Evolutionary conservation across 257 asterid genomes (phyloP).

Genomic region (Coffea canephora): DNA sequence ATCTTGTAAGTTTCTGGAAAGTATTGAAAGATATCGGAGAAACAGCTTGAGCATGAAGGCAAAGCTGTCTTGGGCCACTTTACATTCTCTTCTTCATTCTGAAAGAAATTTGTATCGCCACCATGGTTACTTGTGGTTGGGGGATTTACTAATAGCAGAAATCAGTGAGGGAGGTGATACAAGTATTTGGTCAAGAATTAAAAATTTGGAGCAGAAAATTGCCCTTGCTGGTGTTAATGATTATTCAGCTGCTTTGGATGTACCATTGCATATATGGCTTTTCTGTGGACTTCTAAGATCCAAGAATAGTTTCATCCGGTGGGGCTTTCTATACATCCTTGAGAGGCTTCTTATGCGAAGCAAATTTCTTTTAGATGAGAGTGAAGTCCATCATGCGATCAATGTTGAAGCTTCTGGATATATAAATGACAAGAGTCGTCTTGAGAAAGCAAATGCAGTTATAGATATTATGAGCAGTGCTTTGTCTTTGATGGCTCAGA

Average conservation of each 20-base stretch:
- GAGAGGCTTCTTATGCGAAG: slow-evolving; percentile 96
- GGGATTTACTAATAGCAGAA: slow-evolving; percentile 88
- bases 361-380: slow-evolving; percentile 96
- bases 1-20: slow-evolving; percentile 63
- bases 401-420: slow-evolving; percentile 52
- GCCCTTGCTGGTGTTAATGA: slow-evolving; percentile 73
- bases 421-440: slow-evolving; percentile 56
- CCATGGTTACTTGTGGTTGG: slow-evolving; percentile 96
- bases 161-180: slow-evolving; percentile 63
- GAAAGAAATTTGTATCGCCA: slow-evolving; percentile 75
- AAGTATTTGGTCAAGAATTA: slow-evolving; percentile 69
- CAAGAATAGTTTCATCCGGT: slow-evolving; percentile 58
- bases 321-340: slow-evolving; percentile 88
- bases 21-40: slow-evolving; percentile 47
- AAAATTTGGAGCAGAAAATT: slow-evolving; percentile 73
- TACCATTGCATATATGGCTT: slow-evolving; percentile 92
- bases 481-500: slow-evolving; percentile 92
- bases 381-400: slow-evolving; percentile 65
- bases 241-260: slow-evolving; percentile 66
- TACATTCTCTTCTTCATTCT: slow-evolving; percentile 98
- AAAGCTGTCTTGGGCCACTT: slow-evolving; percentile 82
- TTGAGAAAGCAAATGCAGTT: slow-evolving; percentile 91
- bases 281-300: slow-evolving; percentile 96
- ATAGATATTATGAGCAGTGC: slow-evolving; percentile 92
- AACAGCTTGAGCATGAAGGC: slow-evolving; percentile 52